These are phyloP conservation scores for Amaranthus palmeri DNA, from an alignment of 148 eudicot species.

Conservation along the genomic window DNA sequence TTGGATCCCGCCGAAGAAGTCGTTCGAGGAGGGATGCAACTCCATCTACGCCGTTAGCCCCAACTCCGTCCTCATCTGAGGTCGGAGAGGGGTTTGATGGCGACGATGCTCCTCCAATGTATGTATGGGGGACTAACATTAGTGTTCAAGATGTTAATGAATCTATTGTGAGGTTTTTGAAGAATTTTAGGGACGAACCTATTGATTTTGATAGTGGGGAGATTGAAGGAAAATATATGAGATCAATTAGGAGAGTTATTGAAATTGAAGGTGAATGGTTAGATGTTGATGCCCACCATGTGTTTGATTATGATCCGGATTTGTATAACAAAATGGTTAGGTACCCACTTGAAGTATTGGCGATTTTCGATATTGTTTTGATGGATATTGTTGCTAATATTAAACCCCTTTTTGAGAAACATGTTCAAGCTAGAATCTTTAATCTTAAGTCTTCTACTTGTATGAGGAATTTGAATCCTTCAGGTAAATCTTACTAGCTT, in stretches of 20 bases:
- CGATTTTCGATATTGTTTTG: constrained; percentile 91
- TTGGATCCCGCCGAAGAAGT: constrained; percentile 26
- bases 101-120: constrained; percentile 78
- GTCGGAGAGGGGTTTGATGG: constrained; percentile 59
- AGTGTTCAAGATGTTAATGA: constrained; percentile 91
- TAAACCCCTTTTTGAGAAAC: constrained; percentile 75
- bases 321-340: constrained; percentile 92
- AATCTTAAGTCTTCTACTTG: constrained; percentile 73
- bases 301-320: constrained; percentile 81
- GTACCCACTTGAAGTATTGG: constrained; percentile 93
- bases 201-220: constrained; percentile 36
- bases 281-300: constrained; percentile 86
- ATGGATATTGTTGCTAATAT: constrained; percentile 80
- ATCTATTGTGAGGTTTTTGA: constrained; percentile 67
- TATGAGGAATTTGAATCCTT: constrained; percentile 91
- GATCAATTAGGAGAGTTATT: constrained; percentile 58
- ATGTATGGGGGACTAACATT: constrained; percentile 94
- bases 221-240: constrained; percentile 83
- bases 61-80: constrained; percentile 66
- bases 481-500: constrained; percentile 40
- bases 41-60: constrained; percentile 27
- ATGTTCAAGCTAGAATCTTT: constrained; percentile 84
- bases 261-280: constrained; percentile 82
- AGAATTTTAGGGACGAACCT: constrained; percentile 55
- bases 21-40: constrained; percentile 16